These are phyloP conservation scores for Cenchrus americanus DNA, from an alignment of 176 grass and related monocot genomes.

Conservation along the genomic window DNA sequence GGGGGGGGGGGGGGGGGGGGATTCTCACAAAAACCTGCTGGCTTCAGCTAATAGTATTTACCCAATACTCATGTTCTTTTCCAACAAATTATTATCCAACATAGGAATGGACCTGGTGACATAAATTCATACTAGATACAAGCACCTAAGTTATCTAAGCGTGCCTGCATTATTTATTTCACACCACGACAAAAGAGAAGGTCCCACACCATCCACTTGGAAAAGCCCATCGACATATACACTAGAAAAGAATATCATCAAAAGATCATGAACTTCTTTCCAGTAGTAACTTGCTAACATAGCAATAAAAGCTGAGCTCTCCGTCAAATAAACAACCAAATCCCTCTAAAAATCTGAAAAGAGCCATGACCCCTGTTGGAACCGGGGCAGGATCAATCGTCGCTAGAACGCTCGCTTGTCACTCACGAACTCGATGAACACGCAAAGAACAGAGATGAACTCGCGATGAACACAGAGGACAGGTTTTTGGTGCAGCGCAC, in stretches of 20 bases:
- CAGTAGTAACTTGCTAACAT: not conserved
- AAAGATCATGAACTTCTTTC: not conserved
- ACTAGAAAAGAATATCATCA: not conserved
- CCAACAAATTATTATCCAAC: not conserved
- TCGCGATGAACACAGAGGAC: no score
- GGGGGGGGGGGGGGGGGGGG: no score
- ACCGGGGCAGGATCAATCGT: no score
- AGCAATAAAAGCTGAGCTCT: not conserved
- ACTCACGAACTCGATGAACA: no score
- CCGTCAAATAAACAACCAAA: not conserved
- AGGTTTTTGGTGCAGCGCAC: no score
- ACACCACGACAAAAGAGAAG: not conserved
- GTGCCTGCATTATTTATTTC: not conserved
- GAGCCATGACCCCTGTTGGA: not conserved
- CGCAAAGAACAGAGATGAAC: no score
- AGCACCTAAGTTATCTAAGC: not conserved
- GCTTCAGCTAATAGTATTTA: not conserved
- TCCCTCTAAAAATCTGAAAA: not conserved
- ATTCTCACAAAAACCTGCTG: not conserved
- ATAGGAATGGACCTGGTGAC: not conserved
- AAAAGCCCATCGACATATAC: not conserved
- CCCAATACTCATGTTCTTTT: not conserved
- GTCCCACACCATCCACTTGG: not conserved
- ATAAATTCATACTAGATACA: not conserved
- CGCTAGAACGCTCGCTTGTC: no score